A percentile compares a stretch with the other conserved stretches of the same genome.
These are phyloP conservation scores for barley (Hordeum vulgare) DNA, from an alignment of 176 grass and related monocot genomes.

Conservation along the genomic window DNA sequence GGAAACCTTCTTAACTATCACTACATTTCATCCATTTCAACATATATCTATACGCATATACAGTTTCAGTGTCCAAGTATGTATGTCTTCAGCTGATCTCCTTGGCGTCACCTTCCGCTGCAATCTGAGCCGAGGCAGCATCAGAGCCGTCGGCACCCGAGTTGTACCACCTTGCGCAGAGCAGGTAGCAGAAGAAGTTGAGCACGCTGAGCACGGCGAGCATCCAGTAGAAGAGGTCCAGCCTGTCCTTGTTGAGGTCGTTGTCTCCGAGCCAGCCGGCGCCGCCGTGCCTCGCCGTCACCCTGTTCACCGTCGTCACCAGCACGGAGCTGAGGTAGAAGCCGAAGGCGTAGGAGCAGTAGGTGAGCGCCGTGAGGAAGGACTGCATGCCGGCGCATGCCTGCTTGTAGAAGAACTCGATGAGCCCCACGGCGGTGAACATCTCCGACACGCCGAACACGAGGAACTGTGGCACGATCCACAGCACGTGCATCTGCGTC, in stretches of 20 bases:
- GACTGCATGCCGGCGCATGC: slow-evolving; percentile 79
- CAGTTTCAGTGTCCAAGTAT: not conserved
- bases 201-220: slow-evolving; percentile 67
- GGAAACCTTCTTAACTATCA: not conserved
- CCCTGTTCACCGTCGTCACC: slow-evolving; percentile 76
- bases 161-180: slow-evolving; percentile 73
- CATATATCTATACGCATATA: slow-evolving; percentile 31
- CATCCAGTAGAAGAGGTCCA: slow-evolving; percentile 95
- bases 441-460: slow-evolving; percentile 93
- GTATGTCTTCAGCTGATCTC: slow-evolving; percentile 31
- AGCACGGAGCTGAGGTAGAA: slow-evolving; percentile 95
- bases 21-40: slow-evolving; percentile 9
- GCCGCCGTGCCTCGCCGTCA: slow-evolving; percentile 44
- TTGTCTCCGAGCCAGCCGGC: slow-evolving; percentile 78
- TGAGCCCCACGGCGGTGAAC: slow-evolving; percentile 96
- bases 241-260: slow-evolving; percentile 69
- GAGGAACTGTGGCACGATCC: slow-evolving; percentile 92
- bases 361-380: slow-evolving; percentile 91
- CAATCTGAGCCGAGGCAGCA: slow-evolving; percentile 36
- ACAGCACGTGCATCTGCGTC: slow-evolving; percentile 49
- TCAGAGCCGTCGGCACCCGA: slow-evolving; percentile 2
- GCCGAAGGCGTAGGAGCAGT: slow-evolving; percentile 95
- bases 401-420: slow-evolving; percentile 99
- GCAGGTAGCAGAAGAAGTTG: slow-evolving; percentile 80
- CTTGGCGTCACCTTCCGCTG: slow-evolving; percentile 31